Conservation (phyloP, 2,329 filamentous ascomycete species). For the Pseudogymnoascus sp. region DNA sequence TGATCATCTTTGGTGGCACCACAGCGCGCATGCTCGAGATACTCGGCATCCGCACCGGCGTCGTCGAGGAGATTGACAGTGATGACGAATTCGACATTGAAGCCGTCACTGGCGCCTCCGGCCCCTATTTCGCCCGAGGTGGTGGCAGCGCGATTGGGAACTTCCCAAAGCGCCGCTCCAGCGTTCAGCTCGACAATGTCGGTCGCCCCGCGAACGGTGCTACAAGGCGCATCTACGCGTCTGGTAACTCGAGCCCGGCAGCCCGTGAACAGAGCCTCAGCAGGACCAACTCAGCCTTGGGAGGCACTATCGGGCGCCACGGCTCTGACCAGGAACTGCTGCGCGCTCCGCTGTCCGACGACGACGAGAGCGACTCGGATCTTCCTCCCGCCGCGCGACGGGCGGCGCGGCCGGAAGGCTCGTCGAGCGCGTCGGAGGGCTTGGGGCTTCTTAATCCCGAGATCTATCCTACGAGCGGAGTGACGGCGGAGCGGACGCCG, state of each 20-base stretch:
- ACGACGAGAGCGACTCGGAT: conserved; percentile 59
- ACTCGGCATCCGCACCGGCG: conserved; percentile 87
- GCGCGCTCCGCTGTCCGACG: conserved; percentile 36
- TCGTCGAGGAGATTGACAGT: conserved; percentile 93
- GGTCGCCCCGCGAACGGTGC: conserved; percentile 36
- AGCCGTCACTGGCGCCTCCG: conserved; percentile 30
- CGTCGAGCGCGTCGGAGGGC: conserved; percentile 33
- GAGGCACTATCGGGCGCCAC: conserved; percentile 30
- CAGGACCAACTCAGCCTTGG: conserved; percentile 40
- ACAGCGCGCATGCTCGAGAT: conserved; percentile 98
- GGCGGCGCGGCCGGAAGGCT: conserved; percentile 15
- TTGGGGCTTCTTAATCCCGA: not conserved
- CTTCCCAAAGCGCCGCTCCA: conserved; percentile 54
- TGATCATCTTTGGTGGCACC: conserved; percentile 97
- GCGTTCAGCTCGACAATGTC: conserved; percentile 44
- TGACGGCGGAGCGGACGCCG: conserved; percentile 32
- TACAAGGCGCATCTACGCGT: conserved; percentile 28
- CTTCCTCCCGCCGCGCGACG: conserved; percentile 49
- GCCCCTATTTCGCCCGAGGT: conserved; percentile 72
- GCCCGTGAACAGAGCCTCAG: conserved; percentile 37
- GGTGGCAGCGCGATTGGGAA: conserved; percentile 65
- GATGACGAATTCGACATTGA: conserved; percentile 98
- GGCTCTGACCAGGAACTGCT: conserved; percentile 51
- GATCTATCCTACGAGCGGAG: conserved; percentile 15
- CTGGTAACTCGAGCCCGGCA: conserved; percentile 26